Conservation (phyloP, 441 rosid species). For the Eutrema salsugineum region DNA sequence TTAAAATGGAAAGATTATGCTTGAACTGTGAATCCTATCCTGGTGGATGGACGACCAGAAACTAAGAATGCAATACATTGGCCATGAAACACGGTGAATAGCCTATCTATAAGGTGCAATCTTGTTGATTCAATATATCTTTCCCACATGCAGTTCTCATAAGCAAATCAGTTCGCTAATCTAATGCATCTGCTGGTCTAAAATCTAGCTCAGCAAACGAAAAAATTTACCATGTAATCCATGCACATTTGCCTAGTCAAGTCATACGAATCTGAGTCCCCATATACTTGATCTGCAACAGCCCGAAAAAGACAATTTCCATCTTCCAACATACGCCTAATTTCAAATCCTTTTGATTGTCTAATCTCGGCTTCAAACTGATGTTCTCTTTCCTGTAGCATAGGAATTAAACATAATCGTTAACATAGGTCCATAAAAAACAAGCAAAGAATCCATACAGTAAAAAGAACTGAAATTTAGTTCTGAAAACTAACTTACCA, state of each 20-base stretch:
- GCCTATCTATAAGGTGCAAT: neutral
- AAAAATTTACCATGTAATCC: slow-evolving; percentile 79
- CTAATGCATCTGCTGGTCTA: slow-evolving; percentile 1
- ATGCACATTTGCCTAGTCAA: slow-evolving; percentile 87
- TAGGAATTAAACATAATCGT: slow-evolving; percentile 1
- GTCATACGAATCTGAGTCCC: slow-evolving; percentile 84
- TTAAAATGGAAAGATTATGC: neutral
- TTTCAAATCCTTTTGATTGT: slow-evolving; percentile 72
- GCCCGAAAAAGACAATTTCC: slow-evolving; percentile 99
- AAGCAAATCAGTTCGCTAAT: neutral
- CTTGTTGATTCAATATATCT: neutral
- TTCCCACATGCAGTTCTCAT: neutral
- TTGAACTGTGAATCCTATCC: neutral
- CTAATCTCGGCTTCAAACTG: slow-evolving; percentile 87
- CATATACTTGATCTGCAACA: slow-evolving; percentile 96
- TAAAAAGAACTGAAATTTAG: neutral
- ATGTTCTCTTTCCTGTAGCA: slow-evolving; percentile 80
- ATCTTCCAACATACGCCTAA: slow-evolving; percentile 93
- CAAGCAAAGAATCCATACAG: neutral
- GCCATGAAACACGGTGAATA: neutral
- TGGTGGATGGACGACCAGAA: neutral
- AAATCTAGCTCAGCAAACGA: neutral
- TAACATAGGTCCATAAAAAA: neutral
- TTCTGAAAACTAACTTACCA: slow-evolving; percentile 42
- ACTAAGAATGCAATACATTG: neutral